A percentile compares a stretch with the other conserved stretches of the same genome.
phyloP scores from a whole-genome alignment of 2,329 filamentous ascomycete species.

The Cordyceps tenuipes region DNA sequence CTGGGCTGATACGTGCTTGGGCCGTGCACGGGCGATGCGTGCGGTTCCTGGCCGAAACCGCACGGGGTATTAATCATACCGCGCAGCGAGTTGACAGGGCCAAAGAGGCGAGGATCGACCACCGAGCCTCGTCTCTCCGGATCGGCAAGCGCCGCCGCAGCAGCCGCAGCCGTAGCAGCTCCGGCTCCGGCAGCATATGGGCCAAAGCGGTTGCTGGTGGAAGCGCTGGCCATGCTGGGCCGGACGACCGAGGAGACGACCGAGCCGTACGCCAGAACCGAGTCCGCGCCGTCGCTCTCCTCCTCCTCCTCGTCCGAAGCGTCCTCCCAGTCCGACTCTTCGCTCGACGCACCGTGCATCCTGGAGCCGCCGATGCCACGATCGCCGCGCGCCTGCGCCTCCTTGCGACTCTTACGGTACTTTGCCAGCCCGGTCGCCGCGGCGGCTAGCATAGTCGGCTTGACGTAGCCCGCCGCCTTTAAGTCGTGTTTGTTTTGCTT shows the following conservation, averaged over 20 bases:
- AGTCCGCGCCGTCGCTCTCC: constrained; percentile 33
- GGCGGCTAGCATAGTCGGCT: constrained; percentile 22
- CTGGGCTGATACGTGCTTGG: constrained; percentile 21
- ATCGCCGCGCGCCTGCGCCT: constrained; percentile 12
- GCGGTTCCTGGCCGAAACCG: constrained; percentile 38
- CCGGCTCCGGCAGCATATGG: constrained; percentile 23
- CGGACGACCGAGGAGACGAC: constrained; percentile 19
- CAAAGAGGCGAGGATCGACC: constrained; percentile 51
- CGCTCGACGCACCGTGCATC: constrained; percentile 29
- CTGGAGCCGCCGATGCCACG: constrained; percentile 35
- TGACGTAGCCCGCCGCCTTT: constrained; percentile 28
- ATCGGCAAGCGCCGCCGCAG: constrained; percentile 16
- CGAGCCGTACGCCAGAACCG: constrained; percentile 30
- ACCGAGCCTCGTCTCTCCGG: constrained; percentile 36
- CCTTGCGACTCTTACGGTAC: constrained; percentile 32
- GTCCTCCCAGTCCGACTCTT: constrained; percentile 50
- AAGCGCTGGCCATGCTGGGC: constrained; percentile 12
- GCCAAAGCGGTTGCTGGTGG: constrained; percentile 20
- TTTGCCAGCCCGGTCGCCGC: constrained; percentile 31
- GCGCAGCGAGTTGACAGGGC: constrained; percentile 52
- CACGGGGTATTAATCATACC: constrained; percentile 47
- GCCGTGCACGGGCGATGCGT: constrained; percentile 14
- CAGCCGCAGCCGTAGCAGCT: constrained; percentile 19
- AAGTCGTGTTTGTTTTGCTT: constrained; percentile 43
- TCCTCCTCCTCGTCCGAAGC: constrained; percentile 40